Base-by-base conservation (phyloP, 768 basidiomycete species). In the Hericium rajendrae region DNA sequence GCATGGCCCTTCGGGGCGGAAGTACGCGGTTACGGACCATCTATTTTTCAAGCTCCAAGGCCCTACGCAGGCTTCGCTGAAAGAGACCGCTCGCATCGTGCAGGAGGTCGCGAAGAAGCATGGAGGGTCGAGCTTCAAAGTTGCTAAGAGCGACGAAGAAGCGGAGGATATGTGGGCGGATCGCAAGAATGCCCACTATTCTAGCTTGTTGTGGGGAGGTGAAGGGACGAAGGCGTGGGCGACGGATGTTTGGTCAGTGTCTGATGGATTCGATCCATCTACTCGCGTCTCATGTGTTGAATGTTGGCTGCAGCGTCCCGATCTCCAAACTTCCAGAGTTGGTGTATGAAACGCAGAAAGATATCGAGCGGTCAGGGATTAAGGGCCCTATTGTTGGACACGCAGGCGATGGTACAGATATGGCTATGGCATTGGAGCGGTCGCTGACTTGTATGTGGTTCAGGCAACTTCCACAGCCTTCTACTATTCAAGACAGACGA, bases 11-110 rank as follows among this genome's bases (percentile, higher is more conserved):
- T 84, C 64, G 6, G 52, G 38, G 15, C 60, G 56, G 12, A 22
- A 48, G 38, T 59, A 64, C 37, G 63, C 57, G 57, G 64, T 67
- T 37, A 54, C 60, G 26, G 88, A 91, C 66, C 82, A 79, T 20
- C 75, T 95, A 11, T 91, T 92, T 73, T 88, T 95, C 78, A 91
- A 93, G 68, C 83, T 95, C 68, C 88, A 91, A 64, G 88, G 88
- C 11, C 78, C 84, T 9, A 79, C 83, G 1, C 71, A 74, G 0
- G 71, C 76, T 2, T 77, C 83, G 3, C 70, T 91, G n/a, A 67
- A 73, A 2, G 86, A 87, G 61, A 82, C 84, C 0, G 80, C 84
- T 0, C 71, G 73, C 6, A 74, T 85, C 15, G 82, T 86, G 24
- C 73, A 82, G 60, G 70, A 70, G 51, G 74, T 91, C 32, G 76